These are phyloP conservation scores for Fusarium sp. DNA, from an alignment of 2,329 filamentous ascomycete genomes.

Conservation along the genomic window DNA sequence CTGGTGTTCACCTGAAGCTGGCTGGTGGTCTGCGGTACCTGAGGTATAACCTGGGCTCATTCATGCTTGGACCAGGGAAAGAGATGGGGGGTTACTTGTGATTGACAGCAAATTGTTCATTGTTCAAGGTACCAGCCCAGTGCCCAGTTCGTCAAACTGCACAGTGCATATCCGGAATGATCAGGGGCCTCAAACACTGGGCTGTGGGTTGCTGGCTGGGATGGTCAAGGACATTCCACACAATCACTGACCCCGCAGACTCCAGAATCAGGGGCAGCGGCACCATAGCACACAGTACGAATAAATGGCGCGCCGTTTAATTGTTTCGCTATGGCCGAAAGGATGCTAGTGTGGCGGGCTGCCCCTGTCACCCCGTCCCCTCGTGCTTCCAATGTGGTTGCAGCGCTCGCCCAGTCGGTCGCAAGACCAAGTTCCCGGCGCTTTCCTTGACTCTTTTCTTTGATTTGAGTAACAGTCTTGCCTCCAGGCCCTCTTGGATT, in stretches of 20 bases:
- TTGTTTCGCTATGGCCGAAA: constrained; percentile 44
- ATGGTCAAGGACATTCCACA: constrained; percentile 16
- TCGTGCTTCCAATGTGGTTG: constrained; percentile 39
- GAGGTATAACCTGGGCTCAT: constrained; percentile 14
- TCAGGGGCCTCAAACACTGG: constrained; percentile 33
- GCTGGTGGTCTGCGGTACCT: constrained; percentile 32
- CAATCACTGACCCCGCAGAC: constrained; percentile 6
- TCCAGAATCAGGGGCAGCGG: constrained; percentile 34
- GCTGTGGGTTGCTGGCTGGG: constrained; percentile 23
- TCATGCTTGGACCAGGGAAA: constrained; percentile 1
- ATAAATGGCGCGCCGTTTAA: constrained; percentile 27
- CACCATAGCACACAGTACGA: constrained; percentile 34
- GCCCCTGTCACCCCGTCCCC: constrained; percentile 38
- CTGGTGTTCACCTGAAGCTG: constrained; percentile 42
- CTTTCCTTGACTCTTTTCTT: constrained; percentile 23
- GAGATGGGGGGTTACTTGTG: constrained; percentile 9
- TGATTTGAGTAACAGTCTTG: constrained; percentile 4
- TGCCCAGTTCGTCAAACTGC: background rate
- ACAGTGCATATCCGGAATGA: constrained; percentile 27
- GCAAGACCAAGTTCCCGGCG: constrained; percentile 20
- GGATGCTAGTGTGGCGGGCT: constrained; percentile 29
- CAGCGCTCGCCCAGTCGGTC: constrained; percentile 36
- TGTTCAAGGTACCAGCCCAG: constrained; percentile 8
- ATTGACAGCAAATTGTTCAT: background rate
- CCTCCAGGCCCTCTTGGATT: constrained; percentile 38